These are phyloP conservation scores for Colletotrichum sp. DNA, from an alignment of 2,329 filamentous ascomycete species.

Conservation along the genomic window DNA sequence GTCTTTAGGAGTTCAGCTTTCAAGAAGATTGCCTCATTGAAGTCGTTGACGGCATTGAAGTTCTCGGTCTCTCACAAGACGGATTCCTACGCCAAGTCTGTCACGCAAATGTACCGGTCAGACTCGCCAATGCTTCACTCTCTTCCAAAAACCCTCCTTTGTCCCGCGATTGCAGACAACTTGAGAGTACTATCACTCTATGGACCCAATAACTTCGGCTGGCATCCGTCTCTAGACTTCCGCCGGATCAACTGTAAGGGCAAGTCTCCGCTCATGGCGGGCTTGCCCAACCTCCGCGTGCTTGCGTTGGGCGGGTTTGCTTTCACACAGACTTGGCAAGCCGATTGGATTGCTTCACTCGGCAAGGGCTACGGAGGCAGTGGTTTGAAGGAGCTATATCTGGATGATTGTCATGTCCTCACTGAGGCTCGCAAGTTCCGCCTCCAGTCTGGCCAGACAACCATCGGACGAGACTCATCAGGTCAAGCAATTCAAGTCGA, in stretches of 20 bases:
- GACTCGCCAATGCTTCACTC: not conserved
- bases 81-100: not conserved
- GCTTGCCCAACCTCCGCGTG: rapidly evolving
- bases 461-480: not conserved
- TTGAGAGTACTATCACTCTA: not conserved
- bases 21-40: not conserved
- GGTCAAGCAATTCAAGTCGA: not conserved
- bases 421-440: not conserved
- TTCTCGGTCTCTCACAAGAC: rapidly evolving
- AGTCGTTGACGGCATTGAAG: rapidly evolving
- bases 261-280: rapidly evolving
- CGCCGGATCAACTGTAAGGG: rapidly evolving
- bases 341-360: rapidly evolving
- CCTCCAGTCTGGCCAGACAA: rapidly evolving
- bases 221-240: rapidly evolving
- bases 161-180: not conserved
- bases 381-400: rapidly evolving
- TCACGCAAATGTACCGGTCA: rapidly evolving
- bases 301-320: not conserved
- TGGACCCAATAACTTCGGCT: rapidly evolving
- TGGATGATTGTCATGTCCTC: rapidly evolving
- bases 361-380: not conserved
- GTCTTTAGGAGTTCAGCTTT: rapidly evolving
- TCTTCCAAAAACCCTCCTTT: not conserved
- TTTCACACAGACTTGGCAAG: not conserved